Percentiles rank a stretch among this genome's conserved stretches.
These are phyloP conservation scores for Pelargonium citronellum DNA, from an alignment of 441 rosid genomes.

Conservation along the genomic window DNA sequence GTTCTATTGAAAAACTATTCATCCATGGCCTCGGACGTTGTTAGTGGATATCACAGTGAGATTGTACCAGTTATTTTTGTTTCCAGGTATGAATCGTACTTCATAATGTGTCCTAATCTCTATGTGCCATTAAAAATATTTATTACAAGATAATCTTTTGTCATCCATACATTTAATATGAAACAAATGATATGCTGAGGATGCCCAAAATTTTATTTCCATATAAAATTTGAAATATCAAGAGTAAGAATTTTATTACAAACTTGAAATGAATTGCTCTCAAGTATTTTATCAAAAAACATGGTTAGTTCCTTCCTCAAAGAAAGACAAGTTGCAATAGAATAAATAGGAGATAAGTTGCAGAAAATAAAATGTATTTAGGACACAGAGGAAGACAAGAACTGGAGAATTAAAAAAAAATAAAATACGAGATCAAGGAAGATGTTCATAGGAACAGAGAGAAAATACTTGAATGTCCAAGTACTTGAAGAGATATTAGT, in stretches of 20 bases:
- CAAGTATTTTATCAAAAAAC: neutral
- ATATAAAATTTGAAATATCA: neutral
- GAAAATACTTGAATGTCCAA: neutral
- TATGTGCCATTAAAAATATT: neutral
- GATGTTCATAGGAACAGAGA: neutral
- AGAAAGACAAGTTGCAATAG: neutral
- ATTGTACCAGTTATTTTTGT: slow-evolving; percentile 72
- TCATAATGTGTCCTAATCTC: neutral
- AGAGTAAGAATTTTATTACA: neutral
- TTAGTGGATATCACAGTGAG: slow-evolving; percentile 61
- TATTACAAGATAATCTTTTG: neutral
- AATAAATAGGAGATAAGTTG: neutral
- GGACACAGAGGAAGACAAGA: neutral
- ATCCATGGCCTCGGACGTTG: slow-evolving; percentile 70
- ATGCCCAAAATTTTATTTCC: neutral
- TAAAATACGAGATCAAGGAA: neutral
- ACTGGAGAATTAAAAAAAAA: neutral
- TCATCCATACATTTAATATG: neutral
- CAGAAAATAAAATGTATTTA: neutral
- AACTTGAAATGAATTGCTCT: neutral
- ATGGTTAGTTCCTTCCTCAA: neutral
- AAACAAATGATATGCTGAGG: neutral
- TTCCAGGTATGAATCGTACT: slow-evolving; percentile 54
- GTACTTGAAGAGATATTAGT: neutral
- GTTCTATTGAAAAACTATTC: slow-evolving; percentile 73